phyloP scores from a whole-genome alignment of 2,329 filamentous ascomycete species.

The Huntiella bhutanensis region DNA sequence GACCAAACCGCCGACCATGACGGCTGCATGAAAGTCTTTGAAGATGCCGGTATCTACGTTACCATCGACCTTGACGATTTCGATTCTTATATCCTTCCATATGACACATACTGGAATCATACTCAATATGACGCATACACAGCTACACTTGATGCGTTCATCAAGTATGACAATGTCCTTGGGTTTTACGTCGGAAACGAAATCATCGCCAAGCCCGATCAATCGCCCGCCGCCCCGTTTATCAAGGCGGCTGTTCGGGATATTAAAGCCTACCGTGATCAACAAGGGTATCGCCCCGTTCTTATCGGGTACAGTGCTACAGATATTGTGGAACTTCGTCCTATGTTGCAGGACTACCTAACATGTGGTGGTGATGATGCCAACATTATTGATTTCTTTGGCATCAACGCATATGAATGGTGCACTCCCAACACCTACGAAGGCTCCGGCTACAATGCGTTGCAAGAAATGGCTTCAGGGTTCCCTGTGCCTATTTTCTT shows the following conservation, averaged over 20 bases:
- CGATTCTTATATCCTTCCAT: conserved; percentile 46
- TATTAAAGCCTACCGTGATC: conserved; percentile 61
- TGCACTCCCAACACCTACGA: conserved; percentile 41
- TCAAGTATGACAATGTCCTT: conserved; percentile 58
- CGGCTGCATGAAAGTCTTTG: conserved; percentile 65
- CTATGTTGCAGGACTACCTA: conserved; percentile 50
- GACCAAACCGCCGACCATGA: conserved; percentile 51
- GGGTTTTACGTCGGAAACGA: conserved; percentile 84
- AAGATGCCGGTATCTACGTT: conserved; percentile 63
- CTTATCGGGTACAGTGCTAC: conserved; percentile 77
- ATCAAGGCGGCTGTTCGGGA: conserved; percentile 68
- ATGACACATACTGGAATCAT: conserved; percentile 49
- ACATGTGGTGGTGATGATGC: conserved; percentile 53
- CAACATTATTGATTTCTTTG: conserved; percentile 66
- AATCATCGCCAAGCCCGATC: conserved; percentile 45
- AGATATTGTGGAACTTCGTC: conserved; percentile 52
- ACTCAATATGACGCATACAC: conserved; percentile 50
- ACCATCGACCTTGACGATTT: conserved; percentile 71
- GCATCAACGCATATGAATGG: conserved; percentile 73
- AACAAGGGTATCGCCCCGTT: conserved; percentile 60
- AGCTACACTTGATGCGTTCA: conserved; percentile 59
- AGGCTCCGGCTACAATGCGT: conserved; percentile 47
- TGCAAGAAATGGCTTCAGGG: conserved; percentile 45
- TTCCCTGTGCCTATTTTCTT: conserved; percentile 80
- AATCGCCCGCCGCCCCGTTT: conserved; percentile 52